Evolutionary conservation across 2,329 filamentous ascomycete species (phyloP), one percentile per base, ranked within the genome.

Genomic region (Trichoderma sp.): DNA sequence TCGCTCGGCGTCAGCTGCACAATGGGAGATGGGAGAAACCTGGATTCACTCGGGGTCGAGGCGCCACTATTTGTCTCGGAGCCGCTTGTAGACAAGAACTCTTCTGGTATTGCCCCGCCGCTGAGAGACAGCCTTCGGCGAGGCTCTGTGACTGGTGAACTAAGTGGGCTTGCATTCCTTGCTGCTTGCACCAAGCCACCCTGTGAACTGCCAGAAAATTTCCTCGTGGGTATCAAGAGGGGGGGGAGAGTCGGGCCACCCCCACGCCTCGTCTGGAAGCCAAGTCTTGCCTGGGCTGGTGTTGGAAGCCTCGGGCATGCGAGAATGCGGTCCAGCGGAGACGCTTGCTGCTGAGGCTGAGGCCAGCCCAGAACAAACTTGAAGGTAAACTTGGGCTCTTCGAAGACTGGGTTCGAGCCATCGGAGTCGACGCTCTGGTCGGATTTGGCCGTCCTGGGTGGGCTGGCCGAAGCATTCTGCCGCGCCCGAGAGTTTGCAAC

Each of bases 311-410:
- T 84, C 1, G 92, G 92, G 5, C 88, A 85, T 25, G 83, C 84
- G 22, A 94, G 81, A n/a, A 90, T 84, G 3, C 88, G 86, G 48
- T 90, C 86, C 3, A 85, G 86, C 0, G 82, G 80, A 63, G 86
- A 82, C 70, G 85, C 82, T 29, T 83, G 77, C 32, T 85, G 85
- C 22, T 83, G 77, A 27, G 85, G 85, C 58, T 84, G 79, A 48
- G 88, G 83, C 84, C 87, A 90, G 69, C 90, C 89, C 2, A 93
- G 83, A 10, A 89, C 87, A 74, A 94, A 94, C 70, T 89, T 91
- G 82, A 94, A 94, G 69, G 87, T 84, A 73, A 87, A 92, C 70
- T 84, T 81, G 75, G 84, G 79, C 75, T 86, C 79, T 71, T 87
- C 84, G 68, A 79, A 86, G 6, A 84, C 79, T 0, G 86, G 86